Evolutionary conservation across 345 rosid species (phyloP), one percentile per base, ranked within the genome.

Genomic region (Pelargonium nanum): DNA sequence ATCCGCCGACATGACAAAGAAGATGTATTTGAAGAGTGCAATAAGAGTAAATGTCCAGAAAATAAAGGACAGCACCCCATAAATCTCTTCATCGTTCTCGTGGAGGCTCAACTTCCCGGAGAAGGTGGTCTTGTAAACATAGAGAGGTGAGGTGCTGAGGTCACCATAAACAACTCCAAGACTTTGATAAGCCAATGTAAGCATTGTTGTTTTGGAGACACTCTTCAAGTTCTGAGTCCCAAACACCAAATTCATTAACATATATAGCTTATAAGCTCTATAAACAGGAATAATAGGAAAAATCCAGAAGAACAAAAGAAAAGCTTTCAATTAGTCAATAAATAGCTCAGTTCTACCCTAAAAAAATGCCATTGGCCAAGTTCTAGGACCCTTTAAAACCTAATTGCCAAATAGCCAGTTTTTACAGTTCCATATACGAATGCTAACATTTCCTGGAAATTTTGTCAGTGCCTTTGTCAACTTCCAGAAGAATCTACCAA

Each of bases 91-190:
- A 62, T 91, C 96, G 24, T 78, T 58, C 73, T 83, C 90, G 25
- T 80, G 84, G 53, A 79, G 85, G n/a, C 82, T 80, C 67, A 83
- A 64, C 72, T 83, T 78, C 72, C 96, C 98, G 0, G 88, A 85
- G 77, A 88, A 91, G 20, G 87, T 75, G 56, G 87, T 75, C 64
- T 85, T 85, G 74, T 86, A 91, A 54, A 88, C 96, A 74, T 91
- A 86, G 53, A 91, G 86, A 67, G 98, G 96, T 12, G 95, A 85
- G 65, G 85, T 85, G 61, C 90, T 75, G 59, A 88, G 72, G 71
- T 82, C 95, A 4, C 93, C 88, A 72, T 89, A 92, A 64, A 92
- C 90, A 25, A 89, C 83, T 59, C 98, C 98, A 72, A 92, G 88
- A 70, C 95, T 86, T 64, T 86, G 93, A 71, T 88, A 91, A 64